Evolutionary conservation across 257 asterid genomes (phyloP), one percentile per base, ranked within the genome.

Genomic region (Rauvolfia tetraphylla): DNA sequence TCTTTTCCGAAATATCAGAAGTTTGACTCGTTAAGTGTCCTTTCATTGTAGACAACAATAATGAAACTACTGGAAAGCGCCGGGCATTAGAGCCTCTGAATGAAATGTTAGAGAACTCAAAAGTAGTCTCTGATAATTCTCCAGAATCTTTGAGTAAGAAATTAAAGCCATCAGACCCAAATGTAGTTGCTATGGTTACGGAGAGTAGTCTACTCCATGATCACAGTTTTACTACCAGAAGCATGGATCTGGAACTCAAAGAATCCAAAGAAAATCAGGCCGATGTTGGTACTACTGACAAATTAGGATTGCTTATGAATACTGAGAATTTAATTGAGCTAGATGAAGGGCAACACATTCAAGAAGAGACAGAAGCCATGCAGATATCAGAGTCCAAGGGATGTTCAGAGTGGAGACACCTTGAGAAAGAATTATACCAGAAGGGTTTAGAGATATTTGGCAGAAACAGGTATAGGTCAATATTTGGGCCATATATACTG

Each of bases 391-490:
- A 71, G 76, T 74, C 79, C 53, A 42, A 29, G 46, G 87, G 76
- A 73, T 76, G 72, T 68, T 84, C 87, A 70, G 83, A 82, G 29
- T 92, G 98, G 99, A 95, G 82, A 72, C 92, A 92, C 83, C 85
- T 95, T 41, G 99, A 95, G 88, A 93, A 86, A 86, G 99, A 95
- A 80, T 83, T 95, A 81, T 90, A 84, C 90, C 74, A 82, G 79
- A 95, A 95, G 77, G 99, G 99, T 57, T 80, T 91, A 76, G 97
- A 93, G 84, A 93, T 95, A 65, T 95, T 90, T 87, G 99, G 99
- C 78, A 89, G 89, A 86, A 93, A 93, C 77, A 95, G 99, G 99
- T 91, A 84, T 18, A 80, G 25, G 44, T 36, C 63, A 42, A 33
- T 58, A 41, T 63, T 73, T 62, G 41, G 54, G 57, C 75, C 59